Base-by-base conservation (phyloP, 345 rosid species). In the Erysimum cheiranthoides region DNA sequence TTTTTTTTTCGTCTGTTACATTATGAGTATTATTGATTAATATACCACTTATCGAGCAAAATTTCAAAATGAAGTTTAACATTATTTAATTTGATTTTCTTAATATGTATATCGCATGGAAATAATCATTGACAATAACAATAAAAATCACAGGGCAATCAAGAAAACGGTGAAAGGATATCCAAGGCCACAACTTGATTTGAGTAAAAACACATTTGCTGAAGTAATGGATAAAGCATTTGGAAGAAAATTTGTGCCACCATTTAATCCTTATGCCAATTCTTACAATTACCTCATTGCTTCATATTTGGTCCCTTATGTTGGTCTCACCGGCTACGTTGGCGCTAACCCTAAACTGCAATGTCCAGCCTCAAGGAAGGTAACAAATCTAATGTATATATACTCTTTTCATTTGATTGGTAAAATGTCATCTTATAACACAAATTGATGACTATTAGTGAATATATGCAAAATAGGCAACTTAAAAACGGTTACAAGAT, bases 251-350 rank as follows among this genome's bases (percentile, higher is more conserved):
- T 66, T 89, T 62, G 1, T 11, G n/a, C 97, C 96, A 11, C 89
- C 93, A 10, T 94, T 92, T 34, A 82, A 94, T 56, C 92, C 96
- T 18, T 94, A 90, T 57, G 85, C 80, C 56, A 84, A 73, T 71
- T 59, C 82, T 11, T 54, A 82, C 17, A 88, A 90, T 70, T 91
- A 67, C 74, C 92, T 91, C 31, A 66, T 93, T 30, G 94, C 97
- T 42, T 89, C 91, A 43, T 91, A 86, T 73, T n/a, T 86, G 17
- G 76, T 93, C 43, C 98, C 96, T 56, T 93, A 91, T 31, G 90
- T 90, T 60, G 94, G 93, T 12, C 94, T 91, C 68, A 88, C 93
- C 0, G 96, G 94, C 6, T 88, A 90, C 60, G 97, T 86, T 40
- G 97, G 94, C n/a, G 90, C 93, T 12, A 91, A 81, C 51, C 82